Conservation (phyloP, 495 filamentous ascomycete species). For the Apiosordaria backusii region DNA sequence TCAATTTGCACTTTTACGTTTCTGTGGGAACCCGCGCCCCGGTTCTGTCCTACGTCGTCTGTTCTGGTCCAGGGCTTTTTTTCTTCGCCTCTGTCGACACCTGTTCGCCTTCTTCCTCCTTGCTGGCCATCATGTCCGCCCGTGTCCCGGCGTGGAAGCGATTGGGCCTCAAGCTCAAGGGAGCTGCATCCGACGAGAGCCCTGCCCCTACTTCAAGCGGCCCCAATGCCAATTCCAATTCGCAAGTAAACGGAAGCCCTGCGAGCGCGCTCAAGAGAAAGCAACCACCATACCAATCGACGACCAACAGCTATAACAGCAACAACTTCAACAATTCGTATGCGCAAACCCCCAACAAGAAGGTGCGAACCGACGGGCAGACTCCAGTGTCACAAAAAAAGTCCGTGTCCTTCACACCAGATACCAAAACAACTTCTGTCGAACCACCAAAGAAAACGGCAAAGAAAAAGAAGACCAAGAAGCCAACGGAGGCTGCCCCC, state of each 20-base stretch:
- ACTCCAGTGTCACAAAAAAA: conserved; percentile 44
- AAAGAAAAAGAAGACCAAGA: conserved; percentile 40
- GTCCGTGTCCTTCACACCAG: conserved; percentile 73
- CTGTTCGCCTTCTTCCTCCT: conserved; percentile 12
- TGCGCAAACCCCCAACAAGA: conserved; percentile 35
- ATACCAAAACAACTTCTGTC: conserved; percentile 51
- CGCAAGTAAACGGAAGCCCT: conserved; percentile 25
- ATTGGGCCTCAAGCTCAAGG: conserved; percentile 71
- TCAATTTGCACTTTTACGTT: conserved; percentile 9
- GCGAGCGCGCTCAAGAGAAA: conserved; percentile 39
- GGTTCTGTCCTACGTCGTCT: conserved; percentile 7
- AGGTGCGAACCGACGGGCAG: conserved; percentile 22
- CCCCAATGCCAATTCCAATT: conserved; percentile 17
- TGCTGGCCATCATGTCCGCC: conserved; percentile 32
- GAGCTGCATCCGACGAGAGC: conserved; percentile 50
- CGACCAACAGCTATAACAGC: conserved; percentile 17
- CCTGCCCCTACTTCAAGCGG: conserved; percentile 25
- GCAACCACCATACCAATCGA: conserved; percentile 3
- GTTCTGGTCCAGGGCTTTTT: background rate
- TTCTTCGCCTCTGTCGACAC: background rate
- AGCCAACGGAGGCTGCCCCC: conserved; percentile 28
- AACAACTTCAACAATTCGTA: conserved; percentile 19
- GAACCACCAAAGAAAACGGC: conserved; percentile 18
- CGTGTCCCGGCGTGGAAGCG: conserved; percentile 72
- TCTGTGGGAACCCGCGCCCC: conserved; percentile 12